phyloP scores from a whole-genome alignment of 2,329 filamentous ascomycete species.

The Fusarium brevicatenulatum region DNA sequence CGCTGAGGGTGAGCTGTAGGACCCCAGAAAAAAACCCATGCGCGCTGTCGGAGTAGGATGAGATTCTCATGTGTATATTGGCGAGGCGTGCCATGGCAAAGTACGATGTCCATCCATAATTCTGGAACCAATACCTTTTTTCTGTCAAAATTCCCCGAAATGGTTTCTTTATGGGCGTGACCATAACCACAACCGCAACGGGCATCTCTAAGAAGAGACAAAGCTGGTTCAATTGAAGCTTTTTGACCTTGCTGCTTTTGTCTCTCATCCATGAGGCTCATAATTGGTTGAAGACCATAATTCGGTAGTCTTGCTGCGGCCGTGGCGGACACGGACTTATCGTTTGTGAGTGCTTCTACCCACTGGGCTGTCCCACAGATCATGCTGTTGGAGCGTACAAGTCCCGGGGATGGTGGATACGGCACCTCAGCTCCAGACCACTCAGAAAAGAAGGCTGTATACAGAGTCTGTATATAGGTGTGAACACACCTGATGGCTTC shows the following conservation, averaged over 20 bases:
- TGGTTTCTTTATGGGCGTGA: neutral
- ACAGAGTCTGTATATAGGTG: neutral
- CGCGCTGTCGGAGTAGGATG: neutral
- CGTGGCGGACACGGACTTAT: neutral
- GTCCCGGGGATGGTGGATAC: neutral
- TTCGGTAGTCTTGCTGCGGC: neutral
- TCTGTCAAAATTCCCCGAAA: neutral
- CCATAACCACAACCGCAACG: too few relatives aligned
- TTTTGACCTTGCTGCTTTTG: neutral
- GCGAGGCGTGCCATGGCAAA: neutral
- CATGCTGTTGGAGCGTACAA: neutral
- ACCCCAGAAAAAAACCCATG: slow-evolving; percentile 8
- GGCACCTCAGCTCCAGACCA: neutral
- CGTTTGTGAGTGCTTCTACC: neutral
- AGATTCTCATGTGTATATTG: neutral
- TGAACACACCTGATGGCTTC: slow-evolving; percentile 1
- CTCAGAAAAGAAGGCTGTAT: neutral
- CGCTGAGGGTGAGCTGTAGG: neutral
- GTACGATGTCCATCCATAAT: neutral
- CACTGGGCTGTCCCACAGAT: neutral
- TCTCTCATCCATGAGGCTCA: neutral
- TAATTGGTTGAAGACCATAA: neutral
- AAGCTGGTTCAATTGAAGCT: neutral
- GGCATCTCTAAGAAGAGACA: neutral
- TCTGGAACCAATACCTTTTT: neutral